Conservation (phyloP, 352 stramenopile species). For the Pythium coloratum region DNA sequence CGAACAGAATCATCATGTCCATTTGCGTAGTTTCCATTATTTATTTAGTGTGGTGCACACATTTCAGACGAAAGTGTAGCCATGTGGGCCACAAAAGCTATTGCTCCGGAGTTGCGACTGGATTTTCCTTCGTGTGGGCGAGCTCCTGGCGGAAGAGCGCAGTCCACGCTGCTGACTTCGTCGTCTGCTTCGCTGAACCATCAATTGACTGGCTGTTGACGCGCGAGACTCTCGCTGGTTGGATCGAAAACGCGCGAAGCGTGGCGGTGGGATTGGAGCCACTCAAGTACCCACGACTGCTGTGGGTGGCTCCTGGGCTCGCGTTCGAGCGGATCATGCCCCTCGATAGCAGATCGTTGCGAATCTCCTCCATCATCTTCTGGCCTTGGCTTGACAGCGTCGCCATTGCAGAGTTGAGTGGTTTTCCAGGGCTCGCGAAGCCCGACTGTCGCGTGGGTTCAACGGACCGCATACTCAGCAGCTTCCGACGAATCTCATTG, state of each 20-base stretch:
- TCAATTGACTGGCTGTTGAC: not conserved
- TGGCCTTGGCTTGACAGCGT: constrained; percentile 28
- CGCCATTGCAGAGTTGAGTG: not conserved
- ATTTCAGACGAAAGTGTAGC: constrained; percentile 3
- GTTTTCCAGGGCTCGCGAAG: constrained; percentile 4
- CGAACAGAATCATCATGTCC: not conserved
- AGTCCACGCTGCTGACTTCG: constrained; percentile 18
- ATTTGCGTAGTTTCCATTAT: constrained; percentile 5
- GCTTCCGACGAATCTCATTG: constrained; percentile 26
- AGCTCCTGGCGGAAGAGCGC: constrained; percentile 26
- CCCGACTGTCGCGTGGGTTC: constrained; percentile 8
- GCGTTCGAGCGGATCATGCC: constrained; percentile 12
- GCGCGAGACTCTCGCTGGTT: not conserved
- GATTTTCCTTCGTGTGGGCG: not conserved
- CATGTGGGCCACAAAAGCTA: not conserved
- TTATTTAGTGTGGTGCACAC: constrained; percentile 9
- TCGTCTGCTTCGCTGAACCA: constrained; percentile 4
- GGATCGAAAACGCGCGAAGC: constrained; percentile 21
- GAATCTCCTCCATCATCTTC: constrained; percentile 42
- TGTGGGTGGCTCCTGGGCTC: not conserved
- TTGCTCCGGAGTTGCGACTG: not conserved
- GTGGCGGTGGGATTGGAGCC: not conserved
- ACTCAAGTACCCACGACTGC: not conserved
- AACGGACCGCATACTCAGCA: constrained; percentile 25
- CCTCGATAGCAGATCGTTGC: constrained; percentile 27